These are phyloP conservation scores for Globisporangium emineosum DNA, from an alignment of 352 stramenopile species.

Conservation along the genomic window DNA sequence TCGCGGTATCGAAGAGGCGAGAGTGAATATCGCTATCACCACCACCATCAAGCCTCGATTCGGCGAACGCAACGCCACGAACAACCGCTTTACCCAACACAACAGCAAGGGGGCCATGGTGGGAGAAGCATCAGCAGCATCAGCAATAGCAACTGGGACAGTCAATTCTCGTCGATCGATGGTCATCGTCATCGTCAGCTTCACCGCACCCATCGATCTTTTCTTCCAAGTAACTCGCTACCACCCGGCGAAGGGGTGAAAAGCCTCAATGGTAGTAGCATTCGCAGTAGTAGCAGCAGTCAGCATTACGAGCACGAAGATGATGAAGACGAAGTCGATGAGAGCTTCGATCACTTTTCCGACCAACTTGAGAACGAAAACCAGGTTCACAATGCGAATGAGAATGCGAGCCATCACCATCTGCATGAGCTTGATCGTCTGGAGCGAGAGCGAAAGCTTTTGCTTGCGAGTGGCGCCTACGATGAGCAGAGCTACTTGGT, in stretches of 20 bases:
- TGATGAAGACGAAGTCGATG: not conserved
- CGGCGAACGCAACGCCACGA: not conserved
- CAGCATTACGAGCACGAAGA: conserved; percentile 17
- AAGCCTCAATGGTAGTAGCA: not conserved
- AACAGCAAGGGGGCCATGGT: not conserved
- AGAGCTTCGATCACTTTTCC: not conserved
- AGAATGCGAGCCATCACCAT: not conserved
- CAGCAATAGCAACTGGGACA: not conserved
- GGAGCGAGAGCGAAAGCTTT: conserved; percentile 44
- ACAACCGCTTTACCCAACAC: not conserved
- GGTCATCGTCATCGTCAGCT: not conserved
- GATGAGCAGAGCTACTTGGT: conserved; percentile 62
- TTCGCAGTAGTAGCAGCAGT: conserved; percentile 11
- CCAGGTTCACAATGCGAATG: not conserved
- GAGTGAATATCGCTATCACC: not conserved
- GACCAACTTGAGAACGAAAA: conserved; percentile 15
- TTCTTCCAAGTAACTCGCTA: not conserved
- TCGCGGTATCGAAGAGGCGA: not conserved
- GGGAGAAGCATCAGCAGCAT: not conserved
- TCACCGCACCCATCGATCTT: not conserved
- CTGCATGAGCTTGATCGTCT: conserved; percentile 41
- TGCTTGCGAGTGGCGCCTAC: conserved; percentile 63
- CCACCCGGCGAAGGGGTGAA: not conserved
- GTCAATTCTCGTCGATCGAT: not conserved
- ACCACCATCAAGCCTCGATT: not conserved